Conservation (phyloP, 1,139 yeast genomes). For the Blastobotrys indianensis region DNA sequence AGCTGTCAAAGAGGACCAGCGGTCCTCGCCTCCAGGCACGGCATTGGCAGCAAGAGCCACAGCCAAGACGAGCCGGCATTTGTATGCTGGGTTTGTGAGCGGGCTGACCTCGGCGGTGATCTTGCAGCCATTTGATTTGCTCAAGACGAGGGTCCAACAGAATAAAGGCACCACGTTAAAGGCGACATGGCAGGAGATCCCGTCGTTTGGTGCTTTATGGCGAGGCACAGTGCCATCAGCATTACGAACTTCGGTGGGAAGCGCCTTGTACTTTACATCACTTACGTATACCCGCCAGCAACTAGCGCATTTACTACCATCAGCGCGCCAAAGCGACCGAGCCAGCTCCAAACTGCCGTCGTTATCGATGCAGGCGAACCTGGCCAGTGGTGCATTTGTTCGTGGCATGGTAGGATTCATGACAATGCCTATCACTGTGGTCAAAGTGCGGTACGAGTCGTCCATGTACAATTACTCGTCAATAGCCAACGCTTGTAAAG, state of each 20-base stretch:
- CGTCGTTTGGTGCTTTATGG: conserved; percentile 59
- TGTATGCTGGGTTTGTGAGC: conserved; percentile 78
- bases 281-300: conserved; percentile 56
- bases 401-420: conserved; percentile 77
- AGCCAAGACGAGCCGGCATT: conserved; percentile 37
- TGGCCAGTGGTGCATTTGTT: conserved; percentile 70
- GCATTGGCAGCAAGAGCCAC: conserved; percentile 1
- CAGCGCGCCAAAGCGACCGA: not conserved
- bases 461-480: conserved; percentile 66
- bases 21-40: too few relatives aligned
- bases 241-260: conserved; percentile 82
- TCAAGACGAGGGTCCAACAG: conserved; percentile 89
- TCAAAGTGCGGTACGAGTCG: conserved; percentile 79
- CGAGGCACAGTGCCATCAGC: conserved; percentile 92
- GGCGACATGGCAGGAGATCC: conserved; percentile 32
- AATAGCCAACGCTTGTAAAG: conserved; percentile 53
- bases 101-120: conserved; percentile 79
- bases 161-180: conserved; percentile 40
- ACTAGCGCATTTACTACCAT: conserved; percentile 1
- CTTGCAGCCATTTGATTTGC: conserved; percentile 83
- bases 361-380: conserved; percentile 62
- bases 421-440: conserved; percentile 97
- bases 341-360: conserved; percentile 51
- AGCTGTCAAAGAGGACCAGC: too few relatives aligned
- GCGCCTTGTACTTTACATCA: conserved; percentile 75